Evolutionary conservation across 2,329 filamentous ascomycete genomes (phyloP).

Genomic region (Xylaria polymorpha): DNA sequence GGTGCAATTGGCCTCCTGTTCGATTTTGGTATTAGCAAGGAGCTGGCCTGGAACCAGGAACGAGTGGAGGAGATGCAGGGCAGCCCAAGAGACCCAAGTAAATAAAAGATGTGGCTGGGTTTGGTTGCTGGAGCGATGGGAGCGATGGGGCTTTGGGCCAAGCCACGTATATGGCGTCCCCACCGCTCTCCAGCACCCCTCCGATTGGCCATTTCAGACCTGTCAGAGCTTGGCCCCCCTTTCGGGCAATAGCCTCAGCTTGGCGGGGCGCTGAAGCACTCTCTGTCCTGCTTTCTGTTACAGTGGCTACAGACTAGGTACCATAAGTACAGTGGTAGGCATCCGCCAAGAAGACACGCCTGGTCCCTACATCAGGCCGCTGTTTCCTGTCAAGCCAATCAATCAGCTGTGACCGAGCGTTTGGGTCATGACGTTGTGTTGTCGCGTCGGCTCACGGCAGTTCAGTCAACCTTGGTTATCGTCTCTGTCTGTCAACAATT

Average conservation of each 20-base stretch:
- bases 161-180: conserved; percentile 36
- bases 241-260: background rate
- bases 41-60: conserved; percentile 8
- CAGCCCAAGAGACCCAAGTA: conserved; percentile 40
- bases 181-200: background rate
- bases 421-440: conserved; percentile 11
- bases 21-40: conserved; percentile 35
- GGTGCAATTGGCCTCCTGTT: conserved; percentile 45
- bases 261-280: conserved; percentile 8
- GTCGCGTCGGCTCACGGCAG: conserved; percentile 6
- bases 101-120: conserved; percentile 51
- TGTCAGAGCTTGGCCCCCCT: background rate
- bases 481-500: background rate
- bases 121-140: conserved; percentile 46
- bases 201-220: conserved; percentile 10
- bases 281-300: background rate
- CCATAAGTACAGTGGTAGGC: too few species aligned
- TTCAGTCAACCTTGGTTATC: background rate
- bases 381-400: conserved; percentile 4
- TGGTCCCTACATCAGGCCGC: conserved; percentile 5
- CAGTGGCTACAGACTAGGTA: background rate
- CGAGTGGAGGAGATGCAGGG: conserved; percentile 32
- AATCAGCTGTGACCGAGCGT: background rate
- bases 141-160: conserved; percentile 23
- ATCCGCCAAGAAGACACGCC: background rate